Conservation (phyloP, 805 yeast species). For the Candida bentonensis region DNA sequence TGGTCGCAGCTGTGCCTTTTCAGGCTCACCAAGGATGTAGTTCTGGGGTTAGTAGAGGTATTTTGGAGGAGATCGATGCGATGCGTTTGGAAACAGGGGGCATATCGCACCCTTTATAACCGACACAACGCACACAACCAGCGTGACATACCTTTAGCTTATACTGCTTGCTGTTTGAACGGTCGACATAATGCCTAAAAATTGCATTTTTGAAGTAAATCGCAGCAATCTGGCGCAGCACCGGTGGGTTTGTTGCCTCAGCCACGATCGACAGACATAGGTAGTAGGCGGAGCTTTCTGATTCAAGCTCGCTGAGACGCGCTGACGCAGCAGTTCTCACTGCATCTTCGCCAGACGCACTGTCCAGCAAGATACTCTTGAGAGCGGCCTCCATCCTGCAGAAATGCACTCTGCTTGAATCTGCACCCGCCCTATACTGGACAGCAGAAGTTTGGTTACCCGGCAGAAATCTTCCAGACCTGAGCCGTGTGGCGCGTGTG, state of each 20-base stretch:
- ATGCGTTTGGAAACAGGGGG: not conserved
- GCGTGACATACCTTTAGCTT: too few relatives aligned
- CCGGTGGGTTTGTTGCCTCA: not conserved
- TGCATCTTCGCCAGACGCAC: not conserved
- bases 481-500: too few relatives aligned
- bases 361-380: not conserved
- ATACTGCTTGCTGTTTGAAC: too few relatives aligned
- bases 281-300: not conserved
- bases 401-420: not conserved
- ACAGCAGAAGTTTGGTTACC: too few relatives aligned
- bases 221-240: not conserved
- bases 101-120: not conserved
- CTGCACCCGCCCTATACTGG: too few relatives aligned
- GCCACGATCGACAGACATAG: not conserved
- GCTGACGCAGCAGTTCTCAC: not conserved
- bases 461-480: too few relatives aligned
- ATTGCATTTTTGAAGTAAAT: not conserved
- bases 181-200: constrained; percentile 1
- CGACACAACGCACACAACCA: too few relatives aligned
- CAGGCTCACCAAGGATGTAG: not conserved
- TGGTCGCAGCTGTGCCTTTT: not conserved
- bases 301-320: not conserved
- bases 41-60: too few relatives aligned
- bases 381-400: not conserved
- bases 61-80: not conserved